Conservation (phyloP, 805 yeast genomes). For the Candida dendrica region DNA sequence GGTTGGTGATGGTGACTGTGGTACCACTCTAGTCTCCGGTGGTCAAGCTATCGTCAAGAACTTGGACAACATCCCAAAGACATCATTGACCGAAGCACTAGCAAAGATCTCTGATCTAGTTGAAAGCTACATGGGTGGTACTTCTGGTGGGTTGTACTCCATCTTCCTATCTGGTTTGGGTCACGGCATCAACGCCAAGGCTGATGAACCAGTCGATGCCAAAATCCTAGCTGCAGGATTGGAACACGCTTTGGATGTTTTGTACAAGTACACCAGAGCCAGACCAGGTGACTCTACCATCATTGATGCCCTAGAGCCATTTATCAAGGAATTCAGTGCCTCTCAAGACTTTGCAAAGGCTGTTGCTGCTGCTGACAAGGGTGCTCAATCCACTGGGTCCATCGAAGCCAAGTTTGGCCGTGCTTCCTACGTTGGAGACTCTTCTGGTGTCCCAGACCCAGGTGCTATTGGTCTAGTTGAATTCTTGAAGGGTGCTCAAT, state of each 20-base stretch:
- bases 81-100: conserved; percentile 45
- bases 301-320: conserved; percentile 85
- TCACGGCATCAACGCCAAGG: conserved; percentile 32
- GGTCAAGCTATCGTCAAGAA: conserved; percentile 62
- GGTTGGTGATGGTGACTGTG: conserved; percentile 98
- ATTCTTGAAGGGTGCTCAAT: conserved; percentile 32
- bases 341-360: conserved; percentile 54
- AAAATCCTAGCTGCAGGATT: conserved; percentile 41
- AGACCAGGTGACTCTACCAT: conserved; percentile 84
- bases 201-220: conserved; percentile 22
- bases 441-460: conserved; percentile 71
- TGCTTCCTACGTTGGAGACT: conserved; percentile 87
- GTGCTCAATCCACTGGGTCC: conserved; percentile 69
- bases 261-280: conserved; percentile 84
- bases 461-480: conserved; percentile 86
- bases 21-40: conserved; percentile 82
- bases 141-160: conserved; percentile 90
- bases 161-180: conserved; percentile 77
- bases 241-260: conserved; percentile 54
- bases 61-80: conserved; percentile 34
- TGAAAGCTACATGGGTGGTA: conserved; percentile 94
- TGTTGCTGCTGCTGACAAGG: conserved; percentile 59
- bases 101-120: conserved; percentile 75
- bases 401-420: conserved; percentile 86
- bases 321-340: conserved; percentile 52